phyloP scores from a whole-genome alignment of 306 rosid genomes.

The Quercus berberidifolia region DNA sequence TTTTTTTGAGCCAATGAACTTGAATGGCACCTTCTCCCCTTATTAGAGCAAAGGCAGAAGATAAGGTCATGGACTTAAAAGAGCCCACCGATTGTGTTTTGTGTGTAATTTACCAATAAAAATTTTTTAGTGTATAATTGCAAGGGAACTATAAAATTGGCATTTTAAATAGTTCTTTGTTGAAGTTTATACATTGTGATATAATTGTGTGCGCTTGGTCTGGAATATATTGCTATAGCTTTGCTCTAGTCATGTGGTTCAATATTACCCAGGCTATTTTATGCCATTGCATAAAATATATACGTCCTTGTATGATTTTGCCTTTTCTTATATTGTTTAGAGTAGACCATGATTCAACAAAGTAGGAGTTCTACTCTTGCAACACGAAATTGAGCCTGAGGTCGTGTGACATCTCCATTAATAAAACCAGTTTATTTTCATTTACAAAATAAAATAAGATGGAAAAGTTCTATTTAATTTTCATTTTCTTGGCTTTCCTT shows the following conservation, averaged over 20 bases:
- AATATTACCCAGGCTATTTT: background rate
- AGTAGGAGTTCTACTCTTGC: conserved; percentile 26
- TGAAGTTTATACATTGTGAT: background rate
- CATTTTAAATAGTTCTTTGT: background rate
- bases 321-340: conserved; percentile 32
- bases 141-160: background rate
- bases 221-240: background rate
- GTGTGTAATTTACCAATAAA: no score
- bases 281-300: background rate
- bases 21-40: no score
- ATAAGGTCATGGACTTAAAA: no score
- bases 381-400: conserved; percentile 17
- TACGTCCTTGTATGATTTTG: background rate
- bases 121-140: no score
- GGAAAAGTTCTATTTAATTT: no score
- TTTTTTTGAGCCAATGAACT: no score
- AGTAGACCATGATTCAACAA: conserved; percentile 35
- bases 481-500: no score
- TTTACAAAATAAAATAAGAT: background rate
- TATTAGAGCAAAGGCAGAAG: no score
- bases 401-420: conserved; percentile 21
- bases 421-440: conserved; percentile 39
- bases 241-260: background rate
- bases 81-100: no score
- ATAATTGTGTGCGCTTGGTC: background rate